Conservation (phyloP, 1,284 basidiomycete genomes). For the Cutaneotrichosporon mucoides region DNA sequence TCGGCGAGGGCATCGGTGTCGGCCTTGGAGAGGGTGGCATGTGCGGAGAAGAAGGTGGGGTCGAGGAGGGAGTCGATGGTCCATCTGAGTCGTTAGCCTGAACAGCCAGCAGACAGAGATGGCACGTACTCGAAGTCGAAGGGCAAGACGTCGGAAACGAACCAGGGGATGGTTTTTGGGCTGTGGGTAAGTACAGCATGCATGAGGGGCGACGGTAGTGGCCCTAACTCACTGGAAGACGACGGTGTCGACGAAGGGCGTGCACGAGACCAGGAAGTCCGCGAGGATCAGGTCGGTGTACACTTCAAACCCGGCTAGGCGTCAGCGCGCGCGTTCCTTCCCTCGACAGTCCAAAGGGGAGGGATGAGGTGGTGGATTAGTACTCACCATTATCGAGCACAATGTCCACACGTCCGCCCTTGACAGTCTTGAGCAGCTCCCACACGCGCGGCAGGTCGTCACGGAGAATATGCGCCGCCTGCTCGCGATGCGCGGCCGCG, state of each 20-base stretch:
- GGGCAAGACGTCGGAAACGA: conserved; percentile 85
- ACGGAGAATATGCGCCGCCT: conserved; percentile 72
- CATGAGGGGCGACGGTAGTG: neutral
- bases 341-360: neutral
- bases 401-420: conserved; percentile 70
- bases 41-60: conserved; percentile 59
- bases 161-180: conserved; percentile 80
- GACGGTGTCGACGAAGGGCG: conserved; percentile 71
- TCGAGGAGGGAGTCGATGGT: conserved; percentile 52
- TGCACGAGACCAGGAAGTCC: conserved; percentile 85
- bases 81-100: conserved; percentile 31
- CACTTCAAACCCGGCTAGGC: conserved; percentile 83
- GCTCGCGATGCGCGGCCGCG: conserved; percentile 66
- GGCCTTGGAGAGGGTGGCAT: conserved; percentile 43
- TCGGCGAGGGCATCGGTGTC: conserved; percentile 51
- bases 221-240: conserved; percentile 72
- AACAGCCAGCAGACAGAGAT: too few relatives aligned
- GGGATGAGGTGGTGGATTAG: neutral
- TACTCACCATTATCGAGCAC: conserved; percentile 81
- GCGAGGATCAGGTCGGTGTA: conserved; percentile 93
- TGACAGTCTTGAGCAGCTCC: conserved; percentile 61
- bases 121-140: conserved; percentile 59
- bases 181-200: conserved; percentile 46
- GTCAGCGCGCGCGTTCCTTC: neutral
- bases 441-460: conserved; percentile 78